phyloP scores from a whole-genome alignment of 148 eudicot genomes.

The Cornus controversa region DNA sequence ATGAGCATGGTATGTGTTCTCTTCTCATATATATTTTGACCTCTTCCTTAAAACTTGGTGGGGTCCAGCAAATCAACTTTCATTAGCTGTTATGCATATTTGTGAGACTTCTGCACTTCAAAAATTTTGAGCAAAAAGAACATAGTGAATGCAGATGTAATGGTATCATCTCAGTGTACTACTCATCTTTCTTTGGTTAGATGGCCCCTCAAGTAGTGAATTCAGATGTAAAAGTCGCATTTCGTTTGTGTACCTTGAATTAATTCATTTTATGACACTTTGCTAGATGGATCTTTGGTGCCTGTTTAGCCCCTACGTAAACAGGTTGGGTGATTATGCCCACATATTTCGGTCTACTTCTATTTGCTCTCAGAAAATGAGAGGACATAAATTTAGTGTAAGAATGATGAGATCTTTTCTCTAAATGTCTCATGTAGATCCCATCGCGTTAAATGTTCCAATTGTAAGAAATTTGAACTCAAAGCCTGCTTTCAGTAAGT shows the following conservation, averaged over 20 bases:
- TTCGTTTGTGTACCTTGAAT: not conserved
- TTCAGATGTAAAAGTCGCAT: no score
- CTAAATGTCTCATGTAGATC: not conserved
- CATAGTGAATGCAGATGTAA: not conserved
- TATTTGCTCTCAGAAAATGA: not conserved
- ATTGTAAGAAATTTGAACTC: not conserved
- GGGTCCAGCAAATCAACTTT: slow-evolving; percentile 2
- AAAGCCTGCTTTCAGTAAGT: not conserved
- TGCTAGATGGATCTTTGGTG: not conserved
- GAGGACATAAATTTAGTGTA: not conserved
- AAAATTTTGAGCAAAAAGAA: not conserved
- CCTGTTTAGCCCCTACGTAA: not conserved
- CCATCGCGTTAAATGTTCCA: not conserved
- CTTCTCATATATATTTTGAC: not conserved
- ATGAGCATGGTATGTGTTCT: slow-evolving; percentile 91
- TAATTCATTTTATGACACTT: not conserved
- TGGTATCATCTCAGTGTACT: not conserved
- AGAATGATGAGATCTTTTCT: not conserved
- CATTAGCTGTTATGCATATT: not conserved
- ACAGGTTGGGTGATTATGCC: not conserved
- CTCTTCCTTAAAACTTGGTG: slow-evolving; percentile 7
- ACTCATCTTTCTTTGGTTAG: slow-evolving; percentile 2
- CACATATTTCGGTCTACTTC: not conserved
- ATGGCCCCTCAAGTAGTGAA: not conserved
- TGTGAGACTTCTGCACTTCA: not conserved